Percentiles rank a stretch among this genome's conserved stretches.
phyloP scores from a whole-genome alignment of 805 yeast genomes.

The Saccharomycopsis sp. region DNA sequence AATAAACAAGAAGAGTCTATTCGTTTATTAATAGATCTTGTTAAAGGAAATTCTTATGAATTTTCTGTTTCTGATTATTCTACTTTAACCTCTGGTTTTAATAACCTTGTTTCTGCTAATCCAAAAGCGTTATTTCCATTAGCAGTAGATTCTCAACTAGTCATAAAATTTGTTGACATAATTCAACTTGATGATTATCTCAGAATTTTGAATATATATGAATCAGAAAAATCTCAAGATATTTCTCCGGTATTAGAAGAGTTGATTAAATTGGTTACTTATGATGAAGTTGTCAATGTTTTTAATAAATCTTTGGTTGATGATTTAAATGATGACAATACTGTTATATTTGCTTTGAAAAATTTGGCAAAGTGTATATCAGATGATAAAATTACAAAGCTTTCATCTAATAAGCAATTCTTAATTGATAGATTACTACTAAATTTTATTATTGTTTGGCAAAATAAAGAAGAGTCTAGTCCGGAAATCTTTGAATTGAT shows the following conservation, averaged over 20 bases:
- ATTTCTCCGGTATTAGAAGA: neutral
- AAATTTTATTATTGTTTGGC: conserved; percentile 9
- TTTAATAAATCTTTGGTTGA: no score
- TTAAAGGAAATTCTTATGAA: neutral
- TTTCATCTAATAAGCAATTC: conserved; percentile 1
- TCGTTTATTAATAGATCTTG: conserved; percentile 4
- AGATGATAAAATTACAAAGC: neutral
- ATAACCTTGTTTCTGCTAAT: neutral
- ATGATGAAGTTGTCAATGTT: conserved; percentile 7
- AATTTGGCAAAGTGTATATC: conserved; percentile 2
- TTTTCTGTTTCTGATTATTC: conserved; percentile 7
- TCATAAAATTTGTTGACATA: conserved; percentile 8
- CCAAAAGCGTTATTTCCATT: conserved; percentile 1
- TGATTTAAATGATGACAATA: neutral
- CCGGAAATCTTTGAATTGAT: neutral
- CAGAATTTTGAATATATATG: conserved; percentile 3
- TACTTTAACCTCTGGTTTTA: no score
- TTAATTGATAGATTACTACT: conserved; percentile 5
- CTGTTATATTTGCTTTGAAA: conserved; percentile 1
- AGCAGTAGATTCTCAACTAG: neutral
- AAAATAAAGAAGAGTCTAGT: conserved; percentile 1
- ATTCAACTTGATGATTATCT: conserved; percentile 7
- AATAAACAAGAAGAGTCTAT: no score
- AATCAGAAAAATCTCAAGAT: neutral
- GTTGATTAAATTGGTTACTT: conserved; percentile 10